Base-by-base conservation (phyloP, 768 basidiomycete genomes). In the Lyophyllum shimeji region DNA sequence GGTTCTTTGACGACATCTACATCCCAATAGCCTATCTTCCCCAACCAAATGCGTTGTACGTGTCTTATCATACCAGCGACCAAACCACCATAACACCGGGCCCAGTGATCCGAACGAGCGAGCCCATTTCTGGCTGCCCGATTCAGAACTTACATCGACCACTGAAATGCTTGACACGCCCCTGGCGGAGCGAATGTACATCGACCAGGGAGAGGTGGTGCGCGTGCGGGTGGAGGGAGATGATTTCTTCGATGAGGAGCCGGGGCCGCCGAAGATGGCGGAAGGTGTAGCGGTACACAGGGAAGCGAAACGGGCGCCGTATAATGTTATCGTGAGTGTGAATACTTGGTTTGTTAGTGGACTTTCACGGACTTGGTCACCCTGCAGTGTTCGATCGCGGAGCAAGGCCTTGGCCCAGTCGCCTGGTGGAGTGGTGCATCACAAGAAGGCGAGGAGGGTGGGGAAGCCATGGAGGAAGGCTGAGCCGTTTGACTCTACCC, bases 1-100 rank as follows among this genome's bases (percentile, higher is more conserved):
- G 88, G 18, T 98, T 98, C 76, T 98, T 98, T 65, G 92, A 94
- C 70, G 95, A 98, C 63, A 87, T 98, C 21, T 91, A 93, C 66
- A 82, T 98, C 45, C 92, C 94, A 0, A 72, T 82, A 0, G 74
- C 82, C 2, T 87, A 92, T 55, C 83, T 98, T 5, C 95, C 95
- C 1, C 83, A 88, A 63, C 89, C 93, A 24, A 83, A 81, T 37
- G 83, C 89, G 3, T 93, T 92, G 91, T 91, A 67, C 48, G 87
- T 70, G 5, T 40, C 33, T 13, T 52, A 17, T 49, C 33, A 23
- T 40, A 45, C 6, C 15, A n/a, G 46, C 34, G 53, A 40, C 7
- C 23, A 25, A 24, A 21, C 31, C 47, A 17, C 46, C 0, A 29
- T 50, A 25, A 21, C 20, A 40, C 45, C 25, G 47, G n/a, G 24